These are phyloP conservation scores for Austroboletus novae-zelandiae DNA, from an alignment of 1,284 basidiomycete genomes.

Conservation along the genomic window DNA sequence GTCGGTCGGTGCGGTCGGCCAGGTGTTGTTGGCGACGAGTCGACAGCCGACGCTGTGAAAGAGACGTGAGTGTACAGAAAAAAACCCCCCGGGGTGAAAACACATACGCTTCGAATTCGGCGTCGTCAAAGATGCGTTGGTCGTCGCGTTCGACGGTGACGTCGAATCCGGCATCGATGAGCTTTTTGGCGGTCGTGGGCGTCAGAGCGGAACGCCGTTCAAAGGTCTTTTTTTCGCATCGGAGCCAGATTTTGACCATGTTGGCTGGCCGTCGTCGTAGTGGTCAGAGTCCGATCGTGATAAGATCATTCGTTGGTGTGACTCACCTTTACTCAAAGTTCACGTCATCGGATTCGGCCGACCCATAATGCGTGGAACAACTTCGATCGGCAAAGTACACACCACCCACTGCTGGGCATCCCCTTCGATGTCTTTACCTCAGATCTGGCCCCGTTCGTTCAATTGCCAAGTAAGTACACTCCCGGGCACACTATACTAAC, in stretches of 20 bases:
- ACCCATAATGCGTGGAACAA: too few species aligned
- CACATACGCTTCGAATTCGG: slow-evolving; percentile 87
- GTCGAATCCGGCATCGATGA: slow-evolving; percentile 91
- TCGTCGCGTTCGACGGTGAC: slow-evolving; percentile 93
- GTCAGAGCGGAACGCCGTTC: slow-evolving; percentile 94
- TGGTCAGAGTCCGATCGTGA: background rate
- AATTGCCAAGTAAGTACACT: too few species aligned
- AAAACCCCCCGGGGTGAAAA: too few species aligned
- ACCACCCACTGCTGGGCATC: too few species aligned
- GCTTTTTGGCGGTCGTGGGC: slow-evolving; percentile 86
- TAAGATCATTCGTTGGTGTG: too few species aligned
- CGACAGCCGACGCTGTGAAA: slow-evolving; percentile 80
- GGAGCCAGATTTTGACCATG: slow-evolving; percentile 71
- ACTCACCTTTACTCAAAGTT: too few species aligned
- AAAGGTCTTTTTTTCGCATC: slow-evolving; percentile 93
- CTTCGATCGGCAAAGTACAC: too few species aligned
- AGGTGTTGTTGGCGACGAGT: slow-evolving; percentile 87
- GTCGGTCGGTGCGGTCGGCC: slow-evolving; percentile 76
- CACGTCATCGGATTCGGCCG: too few species aligned
- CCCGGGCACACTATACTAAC: too few species aligned
- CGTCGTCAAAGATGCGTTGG: slow-evolving; percentile 94
- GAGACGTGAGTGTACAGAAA: too few species aligned
- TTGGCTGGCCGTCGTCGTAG: background rate
- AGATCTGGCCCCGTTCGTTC: too few species aligned
- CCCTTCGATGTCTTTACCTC: too few species aligned